Conservation (phyloP, 129 eudicot species). For the Gnaphalium uliginosum region DNA sequence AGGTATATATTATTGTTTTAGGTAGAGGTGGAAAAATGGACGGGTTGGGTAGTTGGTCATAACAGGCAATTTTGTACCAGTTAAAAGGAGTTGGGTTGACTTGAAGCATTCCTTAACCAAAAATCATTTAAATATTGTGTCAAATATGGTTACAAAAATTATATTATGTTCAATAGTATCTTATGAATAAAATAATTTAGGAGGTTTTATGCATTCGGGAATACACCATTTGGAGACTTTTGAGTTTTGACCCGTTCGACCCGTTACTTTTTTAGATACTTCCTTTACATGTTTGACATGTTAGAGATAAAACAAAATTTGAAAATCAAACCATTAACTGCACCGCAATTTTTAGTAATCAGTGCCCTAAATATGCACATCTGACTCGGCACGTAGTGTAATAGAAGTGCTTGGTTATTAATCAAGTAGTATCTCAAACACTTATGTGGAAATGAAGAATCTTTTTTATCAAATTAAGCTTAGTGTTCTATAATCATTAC, state of each 20-base stretch:
- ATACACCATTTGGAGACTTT: too few species aligned
- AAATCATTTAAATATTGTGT: neutral
- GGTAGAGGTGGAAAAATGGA: neutral
- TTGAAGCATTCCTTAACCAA: neutral
- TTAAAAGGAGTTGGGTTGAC: neutral
- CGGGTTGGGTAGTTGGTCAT: neutral
- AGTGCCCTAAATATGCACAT: too few species aligned
- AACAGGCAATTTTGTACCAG: neutral
- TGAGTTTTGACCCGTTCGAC: neutral
- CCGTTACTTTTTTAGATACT: neutral
- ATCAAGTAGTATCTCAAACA: too few species aligned
- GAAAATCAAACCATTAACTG: neutral
- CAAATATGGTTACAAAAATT: neutral
- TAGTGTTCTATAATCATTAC: too few species aligned
- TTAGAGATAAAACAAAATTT: neutral
- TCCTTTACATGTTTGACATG: neutral
- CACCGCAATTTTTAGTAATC: too few species aligned
- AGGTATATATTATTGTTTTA: slow-evolving; percentile 45
- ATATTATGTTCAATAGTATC: neutral
- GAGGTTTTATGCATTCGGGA: too few species aligned
- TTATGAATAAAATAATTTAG: neutral
- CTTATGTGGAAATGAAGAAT: too few species aligned
- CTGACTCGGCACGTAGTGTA: too few species aligned
- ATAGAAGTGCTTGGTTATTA: too few species aligned
- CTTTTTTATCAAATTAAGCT: too few species aligned